Conservation (phyloP, 1,284 basidiomycete genomes). For the Sporisorium graminicola region DNA sequence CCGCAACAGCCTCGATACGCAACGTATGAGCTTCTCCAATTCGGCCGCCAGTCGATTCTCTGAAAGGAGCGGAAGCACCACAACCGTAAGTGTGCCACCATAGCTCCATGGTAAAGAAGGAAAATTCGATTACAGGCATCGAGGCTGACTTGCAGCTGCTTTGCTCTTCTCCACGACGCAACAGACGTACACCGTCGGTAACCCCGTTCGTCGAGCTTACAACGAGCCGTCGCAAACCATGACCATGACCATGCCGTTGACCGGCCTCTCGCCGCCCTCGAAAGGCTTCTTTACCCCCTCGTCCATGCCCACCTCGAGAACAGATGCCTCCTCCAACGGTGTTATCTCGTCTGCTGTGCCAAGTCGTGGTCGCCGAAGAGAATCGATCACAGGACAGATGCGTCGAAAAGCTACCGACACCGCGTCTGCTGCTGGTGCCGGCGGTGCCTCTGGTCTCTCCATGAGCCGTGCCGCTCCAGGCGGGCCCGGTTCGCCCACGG, state of each 20-base stretch:
- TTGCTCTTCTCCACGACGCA: not conserved
- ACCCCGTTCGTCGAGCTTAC: conserved; percentile 37
- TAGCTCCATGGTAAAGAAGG: not conserved
- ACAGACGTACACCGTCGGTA: conserved; percentile 36
- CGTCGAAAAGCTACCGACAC: conserved; percentile 53
- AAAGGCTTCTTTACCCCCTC: conserved; percentile 54
- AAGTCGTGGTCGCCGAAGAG: conserved; percentile 54
- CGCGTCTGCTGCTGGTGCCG: conserved; percentile 48
- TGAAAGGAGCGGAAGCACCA: conserved; percentile 35
- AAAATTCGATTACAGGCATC: not conserved
- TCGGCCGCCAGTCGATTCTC: conserved; percentile 27
- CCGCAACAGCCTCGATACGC: not conserved
- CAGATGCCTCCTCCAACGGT: conserved; percentile 22
- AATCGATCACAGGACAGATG: conserved; percentile 60
- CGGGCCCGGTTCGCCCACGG: conserved; percentile 41
- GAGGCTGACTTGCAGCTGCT: conserved; percentile 6
- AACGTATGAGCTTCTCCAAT: conserved; percentile 42
- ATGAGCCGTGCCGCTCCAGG: conserved; percentile 36
- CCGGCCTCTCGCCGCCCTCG: conserved; percentile 51
- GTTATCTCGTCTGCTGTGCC: conserved; percentile 52
- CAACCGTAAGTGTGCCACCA: conserved; percentile 27
- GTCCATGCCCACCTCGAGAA: conserved; percentile 38
- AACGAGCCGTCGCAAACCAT: conserved; percentile 29
- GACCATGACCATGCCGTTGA: conserved; percentile 49
- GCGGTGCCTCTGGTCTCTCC: conserved; percentile 48